These are phyloP conservation scores for Coprinopsis marcescibilis DNA, from an alignment of 768 basidiomycete species.

Conservation along the genomic window DNA sequence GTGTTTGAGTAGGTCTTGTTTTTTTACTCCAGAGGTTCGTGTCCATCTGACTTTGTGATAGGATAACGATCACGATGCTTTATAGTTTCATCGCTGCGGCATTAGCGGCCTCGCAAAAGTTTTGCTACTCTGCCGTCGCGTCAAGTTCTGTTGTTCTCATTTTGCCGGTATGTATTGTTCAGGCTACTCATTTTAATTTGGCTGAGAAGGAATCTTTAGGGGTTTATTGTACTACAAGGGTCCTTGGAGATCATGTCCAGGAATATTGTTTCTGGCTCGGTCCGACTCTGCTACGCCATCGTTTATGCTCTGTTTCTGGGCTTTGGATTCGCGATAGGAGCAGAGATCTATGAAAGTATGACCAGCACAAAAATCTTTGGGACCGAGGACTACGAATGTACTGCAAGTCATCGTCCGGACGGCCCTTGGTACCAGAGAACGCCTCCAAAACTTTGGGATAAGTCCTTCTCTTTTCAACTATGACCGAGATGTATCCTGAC, in stretches of 20 bases:
- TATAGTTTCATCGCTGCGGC: conserved; percentile 77
- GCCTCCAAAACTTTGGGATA: conserved; percentile 70
- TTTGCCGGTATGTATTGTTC: conserved; percentile 48
- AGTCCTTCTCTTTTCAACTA: conserved; percentile 16
- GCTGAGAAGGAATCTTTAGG: conserved; percentile 61
- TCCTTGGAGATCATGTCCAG: conserved; percentile 75
- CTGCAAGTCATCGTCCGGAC: conserved; percentile 43
- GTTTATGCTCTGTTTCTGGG: conserved; percentile 76
- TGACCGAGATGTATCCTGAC: not conserved
- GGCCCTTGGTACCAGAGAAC: conserved; percentile 74
- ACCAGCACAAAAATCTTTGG: conserved; percentile 40
- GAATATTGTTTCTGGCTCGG: conserved; percentile 80
- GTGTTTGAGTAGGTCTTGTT: conserved; percentile 59
- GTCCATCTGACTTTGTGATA: conserved; percentile 22
- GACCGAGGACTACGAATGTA: conserved; percentile 57
- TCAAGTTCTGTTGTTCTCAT: conserved; percentile 77
- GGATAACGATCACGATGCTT: conserved; percentile 74
- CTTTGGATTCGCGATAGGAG: conserved; percentile 80
- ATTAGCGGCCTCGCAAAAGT: conserved; percentile 55
- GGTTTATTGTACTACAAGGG: conserved; percentile 67
- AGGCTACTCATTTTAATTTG: not conserved
- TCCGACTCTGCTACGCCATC: conserved; percentile 73
- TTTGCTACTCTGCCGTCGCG: conserved; percentile 80
- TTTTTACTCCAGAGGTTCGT: conserved; percentile 4
- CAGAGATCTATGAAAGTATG: conserved; percentile 57